These are phyloP conservation scores for Vaccinium macrocarpon DNA, from an alignment of 148 eudicot species.

Conservation along the genomic window DNA sequence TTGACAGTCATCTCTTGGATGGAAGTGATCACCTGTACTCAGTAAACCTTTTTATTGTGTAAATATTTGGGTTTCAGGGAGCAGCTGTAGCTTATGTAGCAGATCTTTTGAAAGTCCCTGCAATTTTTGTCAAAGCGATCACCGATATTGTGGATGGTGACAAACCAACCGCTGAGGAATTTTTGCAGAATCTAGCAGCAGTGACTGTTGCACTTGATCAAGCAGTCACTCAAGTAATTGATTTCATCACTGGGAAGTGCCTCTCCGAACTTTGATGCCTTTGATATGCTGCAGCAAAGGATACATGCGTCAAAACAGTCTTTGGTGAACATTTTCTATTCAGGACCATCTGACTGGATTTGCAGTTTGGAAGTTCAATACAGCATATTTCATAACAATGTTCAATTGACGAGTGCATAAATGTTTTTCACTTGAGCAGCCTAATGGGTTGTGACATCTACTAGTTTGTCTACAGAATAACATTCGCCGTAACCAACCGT, in stretches of 20 bases:
- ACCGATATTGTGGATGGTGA: conserved; percentile 91
- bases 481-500: neutral
- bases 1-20: neutral
- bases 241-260: conserved; percentile 74
- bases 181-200: conserved; percentile 64
- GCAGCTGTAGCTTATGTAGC: conserved; percentile 96
- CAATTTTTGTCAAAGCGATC: conserved; percentile 82
- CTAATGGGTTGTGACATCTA: neutral
- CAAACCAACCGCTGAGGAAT: conserved; percentile 89
- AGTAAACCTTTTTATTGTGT: conserved; percentile 4
- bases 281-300: neutral
- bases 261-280: conserved; percentile 57
- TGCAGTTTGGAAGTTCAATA: neutral
- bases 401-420: neutral
- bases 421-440: neutral
- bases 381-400: neutral
- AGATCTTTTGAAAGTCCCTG: conserved; percentile 77
- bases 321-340: neutral
- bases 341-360: neutral
- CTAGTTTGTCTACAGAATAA: neutral
- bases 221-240: conserved; percentile 57
- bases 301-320: neutral
- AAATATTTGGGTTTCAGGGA: conserved; percentile 52
- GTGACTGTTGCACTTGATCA: conserved; percentile 72
- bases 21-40: neutral